Percentiles rank a stretch among this genome's conserved stretches.
Conservation (phyloP, 768 basidiomycete species). For the Mycena haematopus region DNA sequence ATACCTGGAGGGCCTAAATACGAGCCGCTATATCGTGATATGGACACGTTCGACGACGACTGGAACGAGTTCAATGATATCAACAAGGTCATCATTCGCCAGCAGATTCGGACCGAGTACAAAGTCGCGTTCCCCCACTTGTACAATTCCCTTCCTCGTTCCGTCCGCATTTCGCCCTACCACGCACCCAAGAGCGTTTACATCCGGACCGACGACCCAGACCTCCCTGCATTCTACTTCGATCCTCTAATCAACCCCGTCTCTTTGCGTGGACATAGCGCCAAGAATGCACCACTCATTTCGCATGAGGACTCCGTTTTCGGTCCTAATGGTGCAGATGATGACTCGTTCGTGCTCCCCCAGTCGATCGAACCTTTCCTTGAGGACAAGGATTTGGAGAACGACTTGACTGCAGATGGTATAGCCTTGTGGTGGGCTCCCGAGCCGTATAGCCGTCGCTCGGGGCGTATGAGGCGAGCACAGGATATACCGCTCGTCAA, state of each 20-base stretch:
- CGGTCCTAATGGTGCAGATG: constrained; percentile 84
- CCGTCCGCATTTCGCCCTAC: constrained; percentile 90
- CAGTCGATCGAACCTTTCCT: constrained; percentile 83
- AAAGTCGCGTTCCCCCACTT: constrained; percentile 99
- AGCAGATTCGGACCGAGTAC: constrained; percentile 98
- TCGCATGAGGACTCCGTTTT: constrained; percentile 94
- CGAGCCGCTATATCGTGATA: constrained; percentile 95
- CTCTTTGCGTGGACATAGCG: constrained; percentile 83
- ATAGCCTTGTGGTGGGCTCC: constrained; percentile 99
- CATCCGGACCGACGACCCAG: constrained; percentile 99
- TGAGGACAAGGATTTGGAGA: constrained; percentile 78
- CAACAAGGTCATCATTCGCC: constrained; percentile 98
- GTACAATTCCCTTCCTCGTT: constrained; percentile 96
- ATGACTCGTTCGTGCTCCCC: constrained; percentile 88
- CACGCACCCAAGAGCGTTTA: constrained; percentile 97
- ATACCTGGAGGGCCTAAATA: constrained; percentile 99
- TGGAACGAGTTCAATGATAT: constrained; percentile 99
- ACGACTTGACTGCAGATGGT: constrained; percentile 92
- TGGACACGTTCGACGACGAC: constrained; percentile 97
- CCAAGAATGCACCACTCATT: constrained; percentile 83
- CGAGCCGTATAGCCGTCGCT: constrained; percentile 92
- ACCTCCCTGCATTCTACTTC: constrained; percentile 98
- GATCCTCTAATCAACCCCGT: constrained; percentile 99
- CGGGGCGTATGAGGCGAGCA: constrained; percentile 90
- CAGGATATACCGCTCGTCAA: constrained; percentile 97